These are phyloP conservation scores for Potentilla sterilis DNA, from an alignment of 306 rosid genomes.

Conservation along the genomic window DNA sequence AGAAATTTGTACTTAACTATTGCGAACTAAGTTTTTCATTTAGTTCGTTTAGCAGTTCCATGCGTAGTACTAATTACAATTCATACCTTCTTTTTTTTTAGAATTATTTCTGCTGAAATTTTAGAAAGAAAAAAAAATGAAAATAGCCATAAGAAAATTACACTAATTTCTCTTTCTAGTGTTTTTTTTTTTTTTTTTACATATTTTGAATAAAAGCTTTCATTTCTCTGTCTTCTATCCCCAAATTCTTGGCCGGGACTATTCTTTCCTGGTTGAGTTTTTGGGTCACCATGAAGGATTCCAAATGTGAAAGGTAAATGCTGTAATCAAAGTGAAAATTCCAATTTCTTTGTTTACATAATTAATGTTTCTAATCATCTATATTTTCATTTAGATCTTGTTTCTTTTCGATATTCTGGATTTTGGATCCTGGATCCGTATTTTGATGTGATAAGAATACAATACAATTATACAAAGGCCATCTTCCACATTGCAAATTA, in stretches of 20 bases:
- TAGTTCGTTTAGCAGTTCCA: too few relatives aligned
- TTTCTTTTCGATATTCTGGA: neutral
- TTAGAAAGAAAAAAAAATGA: too few relatives aligned
- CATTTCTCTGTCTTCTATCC: neutral
- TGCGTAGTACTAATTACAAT: too few relatives aligned
- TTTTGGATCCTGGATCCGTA: neutral
- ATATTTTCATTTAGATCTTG: neutral
- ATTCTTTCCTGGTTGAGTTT: neutral
- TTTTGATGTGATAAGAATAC: neutral
- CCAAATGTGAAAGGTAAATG: slow-evolving; percentile 3
- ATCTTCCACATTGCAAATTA: neutral
- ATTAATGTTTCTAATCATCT: neutral
- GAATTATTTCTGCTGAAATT: too few relatives aligned
- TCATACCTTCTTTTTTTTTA: too few relatives aligned
- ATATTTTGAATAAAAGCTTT: neutral
- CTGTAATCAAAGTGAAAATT: neutral
- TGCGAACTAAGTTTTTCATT: too few relatives aligned
- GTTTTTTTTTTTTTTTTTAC: neutral
- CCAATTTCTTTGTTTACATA: neutral
- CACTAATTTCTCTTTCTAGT: neutral
- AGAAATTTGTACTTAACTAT: too few relatives aligned
- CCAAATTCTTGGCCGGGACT: slow-evolving; percentile 6
- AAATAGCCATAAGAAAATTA: too few relatives aligned
- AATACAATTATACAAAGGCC: neutral
- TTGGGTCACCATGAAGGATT: slow-evolving; percentile 12